Percentiles rank a stretch among this genome's conserved stretches.
Conservation (phyloP, 2,329 filamentous ascomycete species). For the Diaporthe sp. region DNA sequence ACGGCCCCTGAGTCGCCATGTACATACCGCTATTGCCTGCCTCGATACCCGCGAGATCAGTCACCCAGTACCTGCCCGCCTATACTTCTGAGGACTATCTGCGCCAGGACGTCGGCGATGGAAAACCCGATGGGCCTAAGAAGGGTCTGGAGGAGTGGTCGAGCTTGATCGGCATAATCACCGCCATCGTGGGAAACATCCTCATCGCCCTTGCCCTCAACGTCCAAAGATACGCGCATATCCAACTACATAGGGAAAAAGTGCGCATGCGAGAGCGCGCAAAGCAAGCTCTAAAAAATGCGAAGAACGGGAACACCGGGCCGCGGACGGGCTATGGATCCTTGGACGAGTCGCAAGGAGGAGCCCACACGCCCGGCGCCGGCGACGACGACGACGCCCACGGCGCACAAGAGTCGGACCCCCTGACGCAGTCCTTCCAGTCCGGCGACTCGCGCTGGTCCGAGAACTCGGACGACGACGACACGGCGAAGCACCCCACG, state of each 20-base stretch:
- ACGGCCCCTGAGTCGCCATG: slow-evolving; percentile 40
- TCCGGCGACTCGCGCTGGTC: slow-evolving; percentile 59
- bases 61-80: slow-evolving; percentile 39
- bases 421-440: slow-evolving; percentile 65
- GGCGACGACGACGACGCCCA: slow-evolving; percentile 51
- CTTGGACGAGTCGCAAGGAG: slow-evolving; percentile 45
- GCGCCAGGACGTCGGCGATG: slow-evolving; percentile 43
- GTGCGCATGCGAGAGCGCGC: slow-evolving; percentile 69
- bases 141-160: slow-evolving; percentile 81
- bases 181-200: slow-evolving; percentile 92
- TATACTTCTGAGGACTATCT: slow-evolving; percentile 41
- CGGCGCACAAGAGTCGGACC: slow-evolving; percentile 61
- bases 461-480: slow-evolving; percentile 52
- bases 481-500: slow-evolving; percentile 62
- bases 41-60: slow-evolving; percentile 36
- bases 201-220: slow-evolving; percentile 97
- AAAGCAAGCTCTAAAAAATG: slow-evolving; percentile 66
- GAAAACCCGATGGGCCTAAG: slow-evolving; percentile 53
- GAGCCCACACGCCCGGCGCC: slow-evolving; percentile 50
- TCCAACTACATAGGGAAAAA: slow-evolving; percentile 81
- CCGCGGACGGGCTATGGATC: slow-evolving; percentile 49
- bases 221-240: slow-evolving; percentile 95
- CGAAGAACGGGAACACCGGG: slow-evolving; percentile 50
- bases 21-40: slow-evolving; percentile 34
- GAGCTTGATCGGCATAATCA: slow-evolving; percentile 93